phyloP scores from a whole-genome alignment of 208 protist genomes.

The Trichomonas vaginalis region DNA sequence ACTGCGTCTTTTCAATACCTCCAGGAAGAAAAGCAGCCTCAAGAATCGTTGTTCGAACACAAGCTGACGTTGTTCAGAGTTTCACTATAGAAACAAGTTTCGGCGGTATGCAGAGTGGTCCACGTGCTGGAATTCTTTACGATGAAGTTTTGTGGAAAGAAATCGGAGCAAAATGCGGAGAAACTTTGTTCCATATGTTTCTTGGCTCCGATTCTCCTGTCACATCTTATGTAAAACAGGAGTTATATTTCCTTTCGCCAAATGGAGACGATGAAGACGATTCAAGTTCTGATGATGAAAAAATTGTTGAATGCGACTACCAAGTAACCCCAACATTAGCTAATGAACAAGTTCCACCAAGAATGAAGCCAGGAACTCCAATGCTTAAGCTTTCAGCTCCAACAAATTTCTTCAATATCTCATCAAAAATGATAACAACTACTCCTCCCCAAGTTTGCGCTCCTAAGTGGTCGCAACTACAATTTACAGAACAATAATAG shows the following conservation, averaged over 20 bases:
- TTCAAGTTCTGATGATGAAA: not conserved
- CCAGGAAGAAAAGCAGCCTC: not conserved
- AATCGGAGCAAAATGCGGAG: not conserved
- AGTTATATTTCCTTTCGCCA: not conserved
- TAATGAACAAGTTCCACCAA: not conserved
- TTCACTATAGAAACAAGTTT: not conserved
- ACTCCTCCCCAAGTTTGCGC: not conserved
- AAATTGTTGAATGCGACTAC: not conserved
- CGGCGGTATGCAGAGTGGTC: not conserved
- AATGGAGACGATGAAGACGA: not conserved
- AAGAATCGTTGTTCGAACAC: not conserved
- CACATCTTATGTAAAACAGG: not conserved
- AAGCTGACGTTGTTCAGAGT: not conserved
- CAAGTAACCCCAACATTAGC: not conserved
- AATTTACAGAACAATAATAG: not conserved
- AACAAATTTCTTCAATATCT: not conserved
- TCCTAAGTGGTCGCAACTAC: not conserved
- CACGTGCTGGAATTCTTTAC: not conserved
- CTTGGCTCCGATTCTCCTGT: not conserved
- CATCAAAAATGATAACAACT: not conserved
- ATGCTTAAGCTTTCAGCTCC: not conserved
- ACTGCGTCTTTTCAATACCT: slow-evolving; percentile 5
- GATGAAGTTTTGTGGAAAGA: slow-evolving; percentile 8
- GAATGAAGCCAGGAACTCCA: not conserved
- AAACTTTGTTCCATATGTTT: not conserved